These are phyloP conservation scores for Skeletonema tropicum DNA, from an alignment of 108 stramenopile species.

Conservation along the genomic window DNA sequence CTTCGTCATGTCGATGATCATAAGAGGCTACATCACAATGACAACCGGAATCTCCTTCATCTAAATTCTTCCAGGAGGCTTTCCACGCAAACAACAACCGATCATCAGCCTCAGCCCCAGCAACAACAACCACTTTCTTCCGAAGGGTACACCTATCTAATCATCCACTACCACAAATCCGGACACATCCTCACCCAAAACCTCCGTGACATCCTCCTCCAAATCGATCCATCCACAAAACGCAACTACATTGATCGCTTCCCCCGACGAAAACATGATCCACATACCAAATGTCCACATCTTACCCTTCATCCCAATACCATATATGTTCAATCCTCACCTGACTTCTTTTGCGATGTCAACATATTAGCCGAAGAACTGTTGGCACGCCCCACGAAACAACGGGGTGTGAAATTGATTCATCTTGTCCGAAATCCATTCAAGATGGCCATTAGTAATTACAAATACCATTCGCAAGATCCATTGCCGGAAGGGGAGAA, in stretches of 20 bases:
- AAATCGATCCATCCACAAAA: not conserved
- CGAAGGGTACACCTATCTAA: conserved; percentile 2
- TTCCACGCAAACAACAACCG: not conserved
- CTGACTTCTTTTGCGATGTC: not conserved
- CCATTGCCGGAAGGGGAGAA: not conserved
- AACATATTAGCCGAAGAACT: not conserved
- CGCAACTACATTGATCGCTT: conserved; percentile 2
- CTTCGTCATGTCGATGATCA: not conserved
- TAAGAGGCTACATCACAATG: not conserved
- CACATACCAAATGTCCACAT: not conserved
- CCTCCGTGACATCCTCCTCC: not conserved
- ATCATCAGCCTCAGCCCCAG: not conserved
- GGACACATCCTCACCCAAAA: not conserved
- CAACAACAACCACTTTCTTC: not conserved
- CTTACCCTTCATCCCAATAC: not conserved
- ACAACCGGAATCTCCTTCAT: too few relatives aligned
- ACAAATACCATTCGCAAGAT: not conserved
- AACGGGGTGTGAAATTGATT: not conserved
- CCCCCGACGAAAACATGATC: not conserved
- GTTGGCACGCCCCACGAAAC: not conserved
- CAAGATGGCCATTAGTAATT: not conserved
- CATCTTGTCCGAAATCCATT: not conserved
- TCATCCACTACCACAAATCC: conserved; percentile 7
- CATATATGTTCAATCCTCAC: not conserved
- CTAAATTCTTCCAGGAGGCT: not conserved